Percentiles rank a stretch among this genome's conserved stretches.
Evolutionary conservation across 352 stramenopile species (phyloP).

Genomic region (Plasmopara muralis): DNA sequence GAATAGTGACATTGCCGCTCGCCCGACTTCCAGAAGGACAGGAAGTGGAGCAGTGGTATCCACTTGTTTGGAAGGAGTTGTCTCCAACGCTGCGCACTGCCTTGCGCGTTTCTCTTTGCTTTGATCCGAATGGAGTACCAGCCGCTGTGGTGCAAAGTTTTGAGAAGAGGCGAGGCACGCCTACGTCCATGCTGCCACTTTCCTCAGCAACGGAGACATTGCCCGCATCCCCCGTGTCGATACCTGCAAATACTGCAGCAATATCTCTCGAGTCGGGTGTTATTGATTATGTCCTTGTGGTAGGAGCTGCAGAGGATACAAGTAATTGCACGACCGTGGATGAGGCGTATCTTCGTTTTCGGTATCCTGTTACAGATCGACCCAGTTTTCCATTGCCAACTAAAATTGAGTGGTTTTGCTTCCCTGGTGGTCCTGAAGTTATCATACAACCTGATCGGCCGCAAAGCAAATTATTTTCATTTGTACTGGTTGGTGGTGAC

Average conservation of each 20-base stretch:
- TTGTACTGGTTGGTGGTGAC: conserved; percentile 67
- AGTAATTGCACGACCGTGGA: conserved; percentile 8
- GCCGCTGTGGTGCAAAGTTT: conserved; percentile 9
- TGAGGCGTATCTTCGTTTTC: conserved; percentile 57
- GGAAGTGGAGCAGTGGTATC: conserved; percentile 83
- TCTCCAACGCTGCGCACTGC: conserved; percentile 46
- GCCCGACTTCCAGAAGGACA: conserved; percentile 61
- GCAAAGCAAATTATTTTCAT: conserved; percentile 61
- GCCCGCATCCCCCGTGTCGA: conserved; percentile 31
- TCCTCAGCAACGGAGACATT: conserved; percentile 27
- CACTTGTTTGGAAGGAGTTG: conserved; percentile 45
- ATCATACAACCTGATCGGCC: conserved; percentile 40
- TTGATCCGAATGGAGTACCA: conserved; percentile 31
- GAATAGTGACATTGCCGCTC: conserved; percentile 42
- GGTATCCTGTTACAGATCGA: conserved; percentile 51
- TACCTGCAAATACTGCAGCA: conserved; percentile 7
- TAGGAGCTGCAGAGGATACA: conserved; percentile 23
- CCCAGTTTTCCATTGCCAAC: conserved; percentile 64
- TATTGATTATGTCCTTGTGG: conserved; percentile 75
- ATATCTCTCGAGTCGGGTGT: conserved; percentile 51
- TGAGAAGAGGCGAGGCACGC: conserved; percentile 18
- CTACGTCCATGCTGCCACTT: conserved; percentile 10
- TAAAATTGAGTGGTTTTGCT: conserved; percentile 88
- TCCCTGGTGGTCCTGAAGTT: conserved; percentile 60
- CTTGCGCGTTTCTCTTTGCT: conserved; percentile 68